These are phyloP conservation scores for Amanita phalloides DNA, from an alignment of 768 basidiomycete genomes.

Conservation along the genomic window DNA sequence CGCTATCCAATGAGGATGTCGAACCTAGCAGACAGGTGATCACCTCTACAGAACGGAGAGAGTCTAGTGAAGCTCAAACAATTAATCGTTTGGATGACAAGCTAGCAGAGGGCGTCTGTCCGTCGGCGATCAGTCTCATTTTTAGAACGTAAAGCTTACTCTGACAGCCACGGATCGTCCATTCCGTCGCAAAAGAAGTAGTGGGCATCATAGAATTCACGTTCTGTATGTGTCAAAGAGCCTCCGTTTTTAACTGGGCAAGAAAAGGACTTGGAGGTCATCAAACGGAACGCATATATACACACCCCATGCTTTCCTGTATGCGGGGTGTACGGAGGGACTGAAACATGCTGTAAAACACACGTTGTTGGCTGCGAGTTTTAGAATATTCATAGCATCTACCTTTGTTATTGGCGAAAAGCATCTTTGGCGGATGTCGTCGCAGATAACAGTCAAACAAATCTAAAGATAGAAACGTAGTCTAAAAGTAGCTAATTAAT, in stretches of 20 bases:
- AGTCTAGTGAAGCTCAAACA: not conserved
- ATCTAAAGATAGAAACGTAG: not conserved
- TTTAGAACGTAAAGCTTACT: slow-evolving; percentile 14
- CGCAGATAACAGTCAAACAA: not conserved
- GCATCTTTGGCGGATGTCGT: not conserved
- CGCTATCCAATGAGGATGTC: slow-evolving; percentile 27
- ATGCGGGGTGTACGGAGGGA: slow-evolving; percentile 17
- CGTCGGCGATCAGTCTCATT: not conserved
- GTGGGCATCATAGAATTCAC: slow-evolving; percentile 22
- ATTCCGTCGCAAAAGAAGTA: slow-evolving; percentile 27
- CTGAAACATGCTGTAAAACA: slow-evolving; percentile 28
- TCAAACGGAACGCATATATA: not conserved
- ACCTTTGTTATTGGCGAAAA: slow-evolving; percentile 4
- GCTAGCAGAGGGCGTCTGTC: not conserved
- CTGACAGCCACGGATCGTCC: slow-evolving; percentile 24
- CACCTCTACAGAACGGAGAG: not conserved
- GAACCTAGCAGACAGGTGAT: slow-evolving; percentile 14
- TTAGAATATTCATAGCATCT: not conserved
- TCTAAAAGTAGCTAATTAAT: not conserved
- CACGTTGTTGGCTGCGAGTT: not conserved
- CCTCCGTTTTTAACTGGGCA: slow-evolving; percentile 24
- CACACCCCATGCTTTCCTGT: slow-evolving; percentile 25
- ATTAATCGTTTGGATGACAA: slow-evolving; percentile 2
- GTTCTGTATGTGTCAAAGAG: slow-evolving; percentile 19
- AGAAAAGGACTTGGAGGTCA: not conserved